A percentile compares a stretch with the other conserved stretches of the same genome.
phyloP scores from a whole-genome alignment of 306 rosid species.

The Medicago arabica region DNA sequence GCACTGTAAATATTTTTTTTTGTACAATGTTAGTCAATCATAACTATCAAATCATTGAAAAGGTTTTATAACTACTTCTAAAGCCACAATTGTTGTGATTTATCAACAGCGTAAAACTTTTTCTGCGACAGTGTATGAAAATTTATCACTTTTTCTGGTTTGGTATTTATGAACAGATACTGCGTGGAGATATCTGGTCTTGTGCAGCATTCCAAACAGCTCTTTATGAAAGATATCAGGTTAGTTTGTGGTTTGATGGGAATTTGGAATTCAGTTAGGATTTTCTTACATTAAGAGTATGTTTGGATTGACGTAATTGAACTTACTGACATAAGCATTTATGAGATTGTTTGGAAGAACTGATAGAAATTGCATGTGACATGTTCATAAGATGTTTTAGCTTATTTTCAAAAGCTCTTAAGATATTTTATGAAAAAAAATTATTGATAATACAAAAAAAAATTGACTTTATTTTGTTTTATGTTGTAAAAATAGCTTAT shows the following conservation, averaged over 20 bases:
- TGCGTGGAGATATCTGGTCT: conserved; percentile 65
- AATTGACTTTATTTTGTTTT: not conserved
- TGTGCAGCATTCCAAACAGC: conserved; percentile 57
- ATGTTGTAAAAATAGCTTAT: not conserved
- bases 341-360: not conserved
- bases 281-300: not conserved
- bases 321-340: not conserved
- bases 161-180: conserved; percentile 58
- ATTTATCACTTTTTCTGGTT: conserved; percentile 4
- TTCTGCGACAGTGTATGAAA: not conserved
- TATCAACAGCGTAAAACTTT: too few relatives aligned
- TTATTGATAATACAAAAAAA: not conserved
- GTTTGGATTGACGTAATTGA: not conserved
- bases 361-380: not conserved
- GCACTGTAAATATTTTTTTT: too few relatives aligned
- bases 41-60: too few relatives aligned
- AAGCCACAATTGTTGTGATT: too few relatives aligned
- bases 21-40: too few relatives aligned
- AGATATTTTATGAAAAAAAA: not conserved
- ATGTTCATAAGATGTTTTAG: not conserved
- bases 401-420: not conserved
- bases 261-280: not conserved
- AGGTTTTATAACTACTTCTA: too few relatives aligned
- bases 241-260: conserved; percentile 40
- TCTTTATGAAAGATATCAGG: conserved; percentile 84